Evolutionary conservation across 2,329 filamentous ascomycete genomes (phyloP), one percentile per base, ranked within the genome.

Genomic region (Thelonectria olida): DNA sequence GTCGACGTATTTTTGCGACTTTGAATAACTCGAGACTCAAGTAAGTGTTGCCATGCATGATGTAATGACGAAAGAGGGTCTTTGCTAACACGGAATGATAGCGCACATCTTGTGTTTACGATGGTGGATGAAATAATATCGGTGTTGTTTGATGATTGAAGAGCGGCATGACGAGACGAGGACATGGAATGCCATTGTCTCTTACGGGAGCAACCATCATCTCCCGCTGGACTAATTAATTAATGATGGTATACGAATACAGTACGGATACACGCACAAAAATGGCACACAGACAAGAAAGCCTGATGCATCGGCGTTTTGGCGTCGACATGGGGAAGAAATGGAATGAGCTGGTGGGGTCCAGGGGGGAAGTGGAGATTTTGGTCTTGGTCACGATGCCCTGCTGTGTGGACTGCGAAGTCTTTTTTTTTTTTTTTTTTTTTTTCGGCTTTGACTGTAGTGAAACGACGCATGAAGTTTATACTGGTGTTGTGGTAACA

Each of bases 1-100:
- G 93, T 65, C 86, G 95, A 68, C 91, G 94, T 71, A 87, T 98
- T 48, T 92, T 96, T 80, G 94, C 93, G 9, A 93, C 92, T 45
- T 82, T 98, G 68, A 99, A 99, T 77, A 99, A 98, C 78, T 85
- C 88, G 60, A 85, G 93, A 66, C 81, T 99, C 68, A 97, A 98
- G 91, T 94, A 80, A 82, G 90, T 87, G 44, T 10, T 38, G 9
- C 17, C 39, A 27, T 10, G 44, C 15, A 12, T n/a, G n/a, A n/a
- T n/a, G 48, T n/a, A 9, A 19, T 20, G 53, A 44, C 45, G 72
- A 54, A 72, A 47, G 23, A 36, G 36, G 22, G 17, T 19, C 15
- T 8, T 27, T 42, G 61, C 73, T 67, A 61, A 71, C 59, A n/a
- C n/a, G 13, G 23, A 25, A 19, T 10, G 28, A 42, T 65, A 89